Base-by-base conservation (phyloP, 257 asterid genomes). In the Paraleonurus japonicus region DNA sequence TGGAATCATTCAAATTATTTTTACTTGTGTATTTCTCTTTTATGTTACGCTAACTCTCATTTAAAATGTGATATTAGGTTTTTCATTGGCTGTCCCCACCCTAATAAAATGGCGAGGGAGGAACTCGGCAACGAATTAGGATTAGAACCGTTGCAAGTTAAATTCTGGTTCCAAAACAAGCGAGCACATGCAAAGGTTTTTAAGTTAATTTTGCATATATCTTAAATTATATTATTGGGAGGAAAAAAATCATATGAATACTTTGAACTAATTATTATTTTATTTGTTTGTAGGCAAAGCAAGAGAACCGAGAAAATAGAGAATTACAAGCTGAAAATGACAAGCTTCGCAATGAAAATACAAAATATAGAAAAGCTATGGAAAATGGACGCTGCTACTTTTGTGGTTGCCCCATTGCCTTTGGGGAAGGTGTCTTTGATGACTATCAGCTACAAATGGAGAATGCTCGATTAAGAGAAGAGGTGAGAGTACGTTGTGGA, bases 151-250 rank as follows among this genome's bases (percentile, higher is more conserved):
- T 28, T 32, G 22, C 85, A 83, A 28, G 81, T 83, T 3, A 80
- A 80, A 28, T 83, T 72, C 23, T 82, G 86, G 86, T 79, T 82
- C 74, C 86, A 82, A 24, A 79, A 82, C 67, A 82, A 79, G 48
- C 78, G 84, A 3, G 77, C 78, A 0, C 83, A 83, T 24, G 20
- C 68, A 70, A 83, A 80, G 75, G 87, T 22, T 51, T 32, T 5
- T 51, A 41, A 41, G 5, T 41, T 41, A 16, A 41, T 41, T 11
- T 41, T 41, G 4, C 2, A 39, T 39, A 10, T 2, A 39, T 39
- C 1, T 39, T 39, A 39, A 39, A 10, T 10, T 39, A 39, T 39
- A 39, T 39, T 39, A 1, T 7, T 6, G 27, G 13, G 27, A 9
- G 12, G 13, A 19, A 51, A 51, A 51, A 0, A 13, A 1, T 39